A percentile compares a stretch with the other conserved stretches of the same genome.
Conservation (phyloP, 2,329 filamentous ascomycete genomes). For the Phaeosphaeriaceae sp. region DNA sequence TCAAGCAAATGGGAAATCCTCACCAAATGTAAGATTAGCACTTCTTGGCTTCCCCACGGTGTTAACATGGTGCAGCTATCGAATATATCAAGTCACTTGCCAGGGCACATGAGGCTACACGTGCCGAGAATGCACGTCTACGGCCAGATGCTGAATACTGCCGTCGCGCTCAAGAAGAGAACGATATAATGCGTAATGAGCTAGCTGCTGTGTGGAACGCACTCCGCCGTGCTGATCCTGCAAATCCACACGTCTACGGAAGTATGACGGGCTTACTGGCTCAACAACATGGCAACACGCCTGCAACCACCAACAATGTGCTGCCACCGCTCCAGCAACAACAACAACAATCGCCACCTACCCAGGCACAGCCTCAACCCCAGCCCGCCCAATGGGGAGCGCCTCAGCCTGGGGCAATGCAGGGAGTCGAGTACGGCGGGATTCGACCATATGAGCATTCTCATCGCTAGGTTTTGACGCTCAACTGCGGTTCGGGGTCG, state of each 20-base stretch:
- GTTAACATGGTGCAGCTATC: constrained; percentile 49
- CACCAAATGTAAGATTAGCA: constrained; percentile 71
- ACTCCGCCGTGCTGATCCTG: constrained; percentile 54
- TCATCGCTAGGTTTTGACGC: constrained; percentile 30
- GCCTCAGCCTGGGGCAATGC: constrained; percentile 52
- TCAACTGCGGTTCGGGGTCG: neutral
- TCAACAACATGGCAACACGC: constrained; percentile 44
- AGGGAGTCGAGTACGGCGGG: constrained; percentile 57
- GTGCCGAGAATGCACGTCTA: constrained; percentile 49
- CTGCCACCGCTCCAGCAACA: constrained; percentile 50
- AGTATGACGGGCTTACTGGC: constrained; percentile 53
- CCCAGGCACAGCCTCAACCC: constrained; percentile 35
- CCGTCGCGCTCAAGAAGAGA: constrained; percentile 55
- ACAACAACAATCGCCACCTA: constrained; percentile 40
- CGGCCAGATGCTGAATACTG: constrained; percentile 53
- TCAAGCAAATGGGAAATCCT: constrained; percentile 90
- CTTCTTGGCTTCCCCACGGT: neutral
- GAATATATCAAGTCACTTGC: constrained; percentile 55
- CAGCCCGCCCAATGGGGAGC: constrained; percentile 43
- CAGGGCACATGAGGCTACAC: constrained; percentile 48
- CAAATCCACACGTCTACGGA: constrained; percentile 56
- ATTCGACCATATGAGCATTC: constrained; percentile 45
- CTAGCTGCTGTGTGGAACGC: constrained; percentile 54
- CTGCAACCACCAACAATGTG: constrained; percentile 37
- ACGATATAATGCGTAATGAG: constrained; percentile 55